Evolutionary conservation across 495 filamentous ascomycete genomes (phyloP).

Genomic region (Daldinia concentrica): DNA sequence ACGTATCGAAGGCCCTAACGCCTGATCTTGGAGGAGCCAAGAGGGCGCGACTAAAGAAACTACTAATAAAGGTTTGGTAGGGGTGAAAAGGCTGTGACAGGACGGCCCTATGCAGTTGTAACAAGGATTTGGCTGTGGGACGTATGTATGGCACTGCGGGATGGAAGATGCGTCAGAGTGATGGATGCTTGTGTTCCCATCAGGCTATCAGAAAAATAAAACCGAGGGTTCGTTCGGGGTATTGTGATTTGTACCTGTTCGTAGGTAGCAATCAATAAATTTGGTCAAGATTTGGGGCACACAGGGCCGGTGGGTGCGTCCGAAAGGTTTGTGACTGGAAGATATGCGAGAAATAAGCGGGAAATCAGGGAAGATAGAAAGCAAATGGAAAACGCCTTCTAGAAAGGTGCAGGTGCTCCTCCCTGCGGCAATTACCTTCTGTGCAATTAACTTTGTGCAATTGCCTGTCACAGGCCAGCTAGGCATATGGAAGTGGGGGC

Average conservation of each 20-base stretch:
- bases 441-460: not conserved
- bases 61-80: conserved; percentile 21
- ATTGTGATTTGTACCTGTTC: conserved; percentile 6
- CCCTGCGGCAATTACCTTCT: conserved; percentile 12
- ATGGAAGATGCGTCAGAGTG: conserved; percentile 39
- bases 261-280: conserved; percentile 39
- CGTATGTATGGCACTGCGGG: conserved; percentile 37
- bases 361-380: conserved; percentile 30
- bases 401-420: conserved; percentile 35
- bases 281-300: conserved; percentile 18
- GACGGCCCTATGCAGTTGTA: conserved; percentile 42
- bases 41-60: conserved; percentile 27
- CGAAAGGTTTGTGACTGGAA: conserved; percentile 30
- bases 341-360: conserved; percentile 28
- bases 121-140: conserved; percentile 43
- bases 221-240: conserved; percentile 16
- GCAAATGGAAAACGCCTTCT: conserved; percentile 32
- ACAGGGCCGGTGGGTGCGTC: conserved; percentile 21
- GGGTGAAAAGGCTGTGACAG: conserved; percentile 36
- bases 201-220: conserved; percentile 12
- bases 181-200: conserved; percentile 41
- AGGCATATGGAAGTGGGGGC: conserved; percentile 20
- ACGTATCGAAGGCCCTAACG: conserved; percentile 20
- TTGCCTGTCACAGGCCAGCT: not conserved
- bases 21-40: conserved; percentile 23